A percentile compares a stretch with the other conserved stretches of the same genome.
Evolutionary conservation across 768 basidiomycete species (phyloP).

Genomic region (Termitomyces sp.): DNA sequence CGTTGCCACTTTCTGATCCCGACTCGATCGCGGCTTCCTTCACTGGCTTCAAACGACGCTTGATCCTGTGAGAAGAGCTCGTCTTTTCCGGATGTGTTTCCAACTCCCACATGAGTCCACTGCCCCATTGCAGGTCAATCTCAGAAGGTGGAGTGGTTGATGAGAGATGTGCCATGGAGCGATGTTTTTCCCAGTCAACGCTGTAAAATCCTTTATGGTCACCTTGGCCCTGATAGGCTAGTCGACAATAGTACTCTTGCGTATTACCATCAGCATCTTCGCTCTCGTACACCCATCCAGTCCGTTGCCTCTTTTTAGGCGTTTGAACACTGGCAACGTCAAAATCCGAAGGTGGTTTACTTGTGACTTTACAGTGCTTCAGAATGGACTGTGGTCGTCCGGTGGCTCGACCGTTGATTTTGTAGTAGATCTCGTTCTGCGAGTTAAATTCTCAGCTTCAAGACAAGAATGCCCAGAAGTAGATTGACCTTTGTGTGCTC

Average conservation of each 20-base stretch:
- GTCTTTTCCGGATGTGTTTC: slow-evolving; percentile 19
- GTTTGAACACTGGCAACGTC: slow-evolving; percentile 7
- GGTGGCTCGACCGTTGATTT: slow-evolving; percentile 41
- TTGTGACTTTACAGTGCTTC: slow-evolving; percentile 44
- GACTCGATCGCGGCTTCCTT: slow-evolving; percentile 15
- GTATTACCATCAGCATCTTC: slow-evolving; percentile 18
- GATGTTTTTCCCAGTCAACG: slow-evolving; percentile 54
- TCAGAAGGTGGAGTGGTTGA: slow-evolving; percentile 21
- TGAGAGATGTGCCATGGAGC: slow-evolving; percentile 29
- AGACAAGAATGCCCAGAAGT: not conserved
- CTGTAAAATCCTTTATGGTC: slow-evolving; percentile 48
- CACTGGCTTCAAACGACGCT: slow-evolving; percentile 13
- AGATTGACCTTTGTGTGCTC: slow-evolving; percentile 49
- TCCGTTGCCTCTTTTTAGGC: slow-evolving; percentile 7
- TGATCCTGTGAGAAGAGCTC: not conserved
- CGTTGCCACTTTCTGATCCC: slow-evolving; percentile 21
- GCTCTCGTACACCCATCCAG: slow-evolving; percentile 13
- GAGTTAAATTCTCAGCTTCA: not conserved
- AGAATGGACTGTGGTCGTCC: slow-evolving; percentile 49
- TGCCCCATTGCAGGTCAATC: slow-evolving; percentile 26
- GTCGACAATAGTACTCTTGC: slow-evolving; percentile 46
- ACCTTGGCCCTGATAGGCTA: slow-evolving; percentile 53
- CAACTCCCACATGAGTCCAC: slow-evolving; percentile 46
- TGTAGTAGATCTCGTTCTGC: slow-evolving; percentile 77
- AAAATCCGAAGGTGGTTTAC: slow-evolving; percentile 15